Base-by-base conservation (phyloP, 257 asterid species). In the Asclepias syriaca region DNA sequence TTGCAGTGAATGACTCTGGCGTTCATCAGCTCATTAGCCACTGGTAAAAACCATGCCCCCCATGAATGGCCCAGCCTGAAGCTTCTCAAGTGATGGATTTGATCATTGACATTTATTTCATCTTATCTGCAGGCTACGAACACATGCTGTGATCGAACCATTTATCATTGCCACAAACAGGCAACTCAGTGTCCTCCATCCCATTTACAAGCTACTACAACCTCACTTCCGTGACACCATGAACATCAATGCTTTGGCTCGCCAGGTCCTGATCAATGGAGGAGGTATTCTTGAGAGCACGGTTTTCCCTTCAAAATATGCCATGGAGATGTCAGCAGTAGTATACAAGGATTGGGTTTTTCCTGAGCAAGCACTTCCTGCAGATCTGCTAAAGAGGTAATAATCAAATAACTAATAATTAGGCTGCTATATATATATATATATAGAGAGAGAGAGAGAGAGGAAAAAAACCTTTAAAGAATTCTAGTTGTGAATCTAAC, bases 161-260 rank as follows among this genome's bases (percentile, higher is more conserved):
- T 81, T 89, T 73, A 81, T 89, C 68, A 86, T 89, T 18, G 93
- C 96, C 32, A 81, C 90, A 6, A 87, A 84, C 54, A 80, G 94
- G 70, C 87, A 83, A 19, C 68, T 89, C 2, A 89, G 94, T 39
- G 86, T 79, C 65, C 72, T 89, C 73, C 94, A 89, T 75, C 94
- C 96, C 2, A 77, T 89, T 32, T 37, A 84, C 57, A 87, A 86
- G 86, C 85, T 89, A 40, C 70, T 89, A 39, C 77, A 84, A 5
- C 91, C 96, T 15, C 96, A 89, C 71, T 87, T 89, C 72, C 89
- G 89, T 1, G 91, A 87, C 75, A 86, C 91, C 1, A 84, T 89
- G 96, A 83, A 83, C 79, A 86, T 89, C 66, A 89, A 89, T 69
- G 89, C 94, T 0, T 74, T 84, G 27, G 91, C 87, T 5, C 71